phyloP scores from a whole-genome alignment of 768 basidiomycete species.

The Auriscalpium vulgare region DNA sequence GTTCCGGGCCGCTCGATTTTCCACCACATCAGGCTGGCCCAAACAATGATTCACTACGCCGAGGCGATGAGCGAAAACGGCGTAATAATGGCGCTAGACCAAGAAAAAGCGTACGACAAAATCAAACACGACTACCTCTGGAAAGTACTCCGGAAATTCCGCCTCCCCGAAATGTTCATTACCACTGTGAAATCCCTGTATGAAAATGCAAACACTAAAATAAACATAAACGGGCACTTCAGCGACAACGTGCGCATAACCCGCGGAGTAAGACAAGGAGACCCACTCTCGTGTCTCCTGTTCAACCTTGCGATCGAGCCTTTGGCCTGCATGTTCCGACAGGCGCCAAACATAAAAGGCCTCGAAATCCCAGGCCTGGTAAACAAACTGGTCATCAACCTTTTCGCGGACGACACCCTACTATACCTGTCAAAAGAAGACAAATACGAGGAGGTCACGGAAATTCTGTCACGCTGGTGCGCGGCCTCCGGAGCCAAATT shows the following conservation, averaged over 20 bases:
- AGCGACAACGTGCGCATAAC: too few species aligned
- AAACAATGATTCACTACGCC: not conserved
- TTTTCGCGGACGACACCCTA: too few species aligned
- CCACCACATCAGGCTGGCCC: not conserved
- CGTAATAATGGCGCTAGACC: not conserved
- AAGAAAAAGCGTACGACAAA: constrained; percentile 11
- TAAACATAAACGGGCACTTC: too few species aligned
- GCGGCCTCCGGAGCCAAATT: too few species aligned
- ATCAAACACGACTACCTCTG: constrained; percentile 12
- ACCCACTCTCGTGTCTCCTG: not conserved
- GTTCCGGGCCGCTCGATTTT: constrained; percentile 1
- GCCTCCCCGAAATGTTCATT: not conserved
- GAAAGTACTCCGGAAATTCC: not conserved
- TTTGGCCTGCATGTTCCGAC: not conserved
- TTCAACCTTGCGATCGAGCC: not conserved
- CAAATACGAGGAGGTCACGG: too few species aligned
- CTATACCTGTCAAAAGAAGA: too few species aligned
- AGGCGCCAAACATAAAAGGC: too few species aligned
- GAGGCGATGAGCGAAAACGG: constrained; percentile 1
- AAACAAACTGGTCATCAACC: too few species aligned
- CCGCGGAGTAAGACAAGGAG: not conserved
- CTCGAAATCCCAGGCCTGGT: too few species aligned
- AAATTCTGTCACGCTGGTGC: too few species aligned
- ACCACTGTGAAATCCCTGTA: not conserved
- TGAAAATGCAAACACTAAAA: too few species aligned